Evolutionary conservation across 768 basidiomycete genomes (phyloP), one percentile per base, ranked within the genome.

Genomic region (Calocera cornea): DNA sequence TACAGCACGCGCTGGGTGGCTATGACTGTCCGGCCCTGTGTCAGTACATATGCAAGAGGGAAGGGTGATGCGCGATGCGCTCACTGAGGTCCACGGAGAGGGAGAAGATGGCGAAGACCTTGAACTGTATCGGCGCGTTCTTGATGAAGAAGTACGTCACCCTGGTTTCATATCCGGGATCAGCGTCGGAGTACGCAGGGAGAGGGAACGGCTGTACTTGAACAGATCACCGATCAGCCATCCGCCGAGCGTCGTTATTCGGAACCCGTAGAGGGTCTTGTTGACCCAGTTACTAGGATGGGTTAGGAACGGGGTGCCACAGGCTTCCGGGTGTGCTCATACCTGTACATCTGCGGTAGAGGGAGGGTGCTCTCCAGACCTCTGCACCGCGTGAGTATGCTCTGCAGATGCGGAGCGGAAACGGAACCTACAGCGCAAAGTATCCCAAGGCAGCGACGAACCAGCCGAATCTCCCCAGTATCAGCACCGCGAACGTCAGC

Each of bases 171-270:
- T 7, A n/a, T 1, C 17, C 5, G 29, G 19, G 60, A n/a, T 34
- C 19, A 38, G 19, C 31, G 27, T 60, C 47, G 71, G 60, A 64
- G 66, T 63, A 19, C 70, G 8, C 66, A n/a, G 50, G 33, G 47
- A 44, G 44, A 10, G 65, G 34, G 8, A 72, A 41, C 17, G 41
- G 54, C 64, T 81, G 69, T 72, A 90, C 91, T 93, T 93, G 83
- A 90, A 92, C 19, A 84, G 76, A 76, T 93, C 91, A 70, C 91
- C 91, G 68, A 87, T 89, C 54, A 84, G 78, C 91, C 91, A 92
- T 34, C 91, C 91, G 38, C 91, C 73, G 64, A 93, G 76, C 1
- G 91, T 93, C 7, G 90, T 89, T 76, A 84, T 82, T 36, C 90
- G 84, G 77, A 93, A 93, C 38, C 91, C 91, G 76, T 91, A 91